Conservation (phyloP, 352 stramenopile species). For the Paralagenidium karlingii region DNA sequence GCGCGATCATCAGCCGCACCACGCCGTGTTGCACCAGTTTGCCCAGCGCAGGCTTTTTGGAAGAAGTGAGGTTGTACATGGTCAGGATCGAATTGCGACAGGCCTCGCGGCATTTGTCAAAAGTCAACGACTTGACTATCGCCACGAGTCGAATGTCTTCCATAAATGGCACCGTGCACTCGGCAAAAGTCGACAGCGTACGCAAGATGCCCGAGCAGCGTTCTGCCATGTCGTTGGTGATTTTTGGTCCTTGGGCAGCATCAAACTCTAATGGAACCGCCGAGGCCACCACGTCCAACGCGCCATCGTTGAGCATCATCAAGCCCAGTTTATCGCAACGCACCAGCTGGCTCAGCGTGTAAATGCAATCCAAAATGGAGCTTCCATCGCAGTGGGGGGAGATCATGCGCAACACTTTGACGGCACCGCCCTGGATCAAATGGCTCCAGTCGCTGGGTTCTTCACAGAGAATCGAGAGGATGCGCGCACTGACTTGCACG, state of each 20-base stretch:
- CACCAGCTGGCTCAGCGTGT: slow-evolving; percentile 52
- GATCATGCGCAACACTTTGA: slow-evolving; percentile 37
- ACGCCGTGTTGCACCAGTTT: slow-evolving; percentile 31
- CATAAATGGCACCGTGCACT: slow-evolving; percentile 34
- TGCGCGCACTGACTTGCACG: slow-evolving; percentile 46
- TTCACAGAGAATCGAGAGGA: slow-evolving; percentile 55
- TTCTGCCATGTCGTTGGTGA: slow-evolving; percentile 24
- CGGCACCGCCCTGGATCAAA: slow-evolving; percentile 32
- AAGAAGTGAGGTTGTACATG: slow-evolving; percentile 62
- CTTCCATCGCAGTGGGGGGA: slow-evolving; percentile 10
- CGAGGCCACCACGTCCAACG: slow-evolving; percentile 37
- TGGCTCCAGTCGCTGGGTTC: slow-evolving; percentile 32
- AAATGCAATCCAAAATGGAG: slow-evolving; percentile 38
- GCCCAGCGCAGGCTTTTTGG: slow-evolving; percentile 29
- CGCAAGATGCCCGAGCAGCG: slow-evolving; percentile 59
- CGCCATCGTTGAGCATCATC: slow-evolving; percentile 38
- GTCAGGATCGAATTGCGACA: slow-evolving; percentile 49
- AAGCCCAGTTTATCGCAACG: slow-evolving; percentile 25
- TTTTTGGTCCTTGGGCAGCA: slow-evolving; percentile 2
- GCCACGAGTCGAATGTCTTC: slow-evolving; percentile 36
- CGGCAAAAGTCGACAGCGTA: slow-evolving; percentile 35
- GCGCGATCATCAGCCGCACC: slow-evolving; percentile 44
- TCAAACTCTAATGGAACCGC: slow-evolving; percentile 10
- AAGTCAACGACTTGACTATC: slow-evolving; percentile 26
- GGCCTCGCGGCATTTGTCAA: slow-evolving; percentile 18